Evolutionary conservation across 108 stramenopile species (phyloP), one percentile per base, ranked within the genome.

Genomic region (Stephanodiscus triporus): DNA sequence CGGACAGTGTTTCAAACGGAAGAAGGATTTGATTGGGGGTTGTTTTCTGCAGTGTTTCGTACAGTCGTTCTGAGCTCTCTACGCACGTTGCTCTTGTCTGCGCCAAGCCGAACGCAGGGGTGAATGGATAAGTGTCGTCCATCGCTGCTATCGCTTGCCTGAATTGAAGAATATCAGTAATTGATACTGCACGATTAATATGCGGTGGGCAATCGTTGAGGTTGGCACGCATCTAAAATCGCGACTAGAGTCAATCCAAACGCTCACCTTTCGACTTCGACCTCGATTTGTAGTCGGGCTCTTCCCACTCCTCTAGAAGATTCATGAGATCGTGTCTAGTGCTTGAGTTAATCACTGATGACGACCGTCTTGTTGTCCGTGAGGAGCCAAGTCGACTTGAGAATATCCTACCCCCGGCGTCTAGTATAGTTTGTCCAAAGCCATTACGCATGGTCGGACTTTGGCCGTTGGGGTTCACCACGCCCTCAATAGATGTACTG

Each of bases 21-120:
- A 93, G 70, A 4, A 50, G 59, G 0, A 30, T 17, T 5, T 43
- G 51, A 13, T 83, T 62, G 20, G 80, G 70, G 0, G 80, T 59
- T 24, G 80, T 67, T 47, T 75, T 75, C 40, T 85, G 22, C 10
- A 92, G 68, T n/a, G 72, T 59, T 14, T 77, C 48, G 75, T 72
- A 92, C 10, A 89, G 43, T 20, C 69, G 50, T 53, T 90, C 78
- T 16, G 89, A 63, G 19, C 88, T 88, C 47, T 88, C 78, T 13
- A 90, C 80, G 51, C 89, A 90, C 7, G 57, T 17, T 62, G 87
- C 75, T 47, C 89, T 73, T 1, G 86, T 78, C 42, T 77, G 70
- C 5, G 87, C 89, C 13, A 56, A 48, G 2, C 87, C 88, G 76
- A 91, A 89, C 9, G 77, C 42, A 11, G 72, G 55, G 10, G 88